Conservation (phyloP, 257 asterid genomes). For the Ehretia macrophylla region DNA sequence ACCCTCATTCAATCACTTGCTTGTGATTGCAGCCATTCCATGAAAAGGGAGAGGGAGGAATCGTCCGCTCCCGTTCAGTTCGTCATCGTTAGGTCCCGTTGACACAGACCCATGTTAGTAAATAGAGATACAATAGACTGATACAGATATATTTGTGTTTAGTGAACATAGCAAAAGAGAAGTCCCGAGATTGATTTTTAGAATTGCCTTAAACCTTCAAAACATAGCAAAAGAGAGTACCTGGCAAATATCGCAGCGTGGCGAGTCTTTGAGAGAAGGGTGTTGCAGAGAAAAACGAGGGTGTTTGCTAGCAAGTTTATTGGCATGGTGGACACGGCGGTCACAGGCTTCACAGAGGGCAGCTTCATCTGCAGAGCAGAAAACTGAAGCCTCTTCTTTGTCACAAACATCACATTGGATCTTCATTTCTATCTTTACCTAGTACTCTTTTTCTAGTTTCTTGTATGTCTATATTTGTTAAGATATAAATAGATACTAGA, state of each 20-base stretch:
- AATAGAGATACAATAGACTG: no score
- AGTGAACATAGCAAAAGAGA: no score
- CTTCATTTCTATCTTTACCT: constrained; percentile 34
- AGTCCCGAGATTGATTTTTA: no score
- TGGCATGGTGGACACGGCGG: constrained; percentile 65
- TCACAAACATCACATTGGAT: constrained; percentile 81
- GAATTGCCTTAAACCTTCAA: no score
- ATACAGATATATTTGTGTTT: no score
- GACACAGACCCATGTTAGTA: no score
- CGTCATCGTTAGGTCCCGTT: no score
- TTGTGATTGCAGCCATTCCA: no score
- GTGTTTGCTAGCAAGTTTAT: constrained; percentile 72
- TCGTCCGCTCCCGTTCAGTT: no score
- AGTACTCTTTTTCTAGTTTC: not conserved
- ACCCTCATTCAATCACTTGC: no score
- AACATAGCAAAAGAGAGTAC: constrained; percentile 31
- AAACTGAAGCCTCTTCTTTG: constrained; percentile 60
- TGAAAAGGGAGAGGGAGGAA: no score
- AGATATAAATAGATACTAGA: not conserved
- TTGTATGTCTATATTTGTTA: not conserved
- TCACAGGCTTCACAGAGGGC: constrained; percentile 71
- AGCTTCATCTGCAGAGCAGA: constrained; percentile 87
- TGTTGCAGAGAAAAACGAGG: constrained; percentile 61
- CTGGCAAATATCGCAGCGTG: constrained; percentile 77
- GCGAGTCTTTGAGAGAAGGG: constrained; percentile 47